These are phyloP conservation scores for Amanita inopinata DNA, from an alignment of 768 basidiomycete species.

Conservation along the genomic window DNA sequence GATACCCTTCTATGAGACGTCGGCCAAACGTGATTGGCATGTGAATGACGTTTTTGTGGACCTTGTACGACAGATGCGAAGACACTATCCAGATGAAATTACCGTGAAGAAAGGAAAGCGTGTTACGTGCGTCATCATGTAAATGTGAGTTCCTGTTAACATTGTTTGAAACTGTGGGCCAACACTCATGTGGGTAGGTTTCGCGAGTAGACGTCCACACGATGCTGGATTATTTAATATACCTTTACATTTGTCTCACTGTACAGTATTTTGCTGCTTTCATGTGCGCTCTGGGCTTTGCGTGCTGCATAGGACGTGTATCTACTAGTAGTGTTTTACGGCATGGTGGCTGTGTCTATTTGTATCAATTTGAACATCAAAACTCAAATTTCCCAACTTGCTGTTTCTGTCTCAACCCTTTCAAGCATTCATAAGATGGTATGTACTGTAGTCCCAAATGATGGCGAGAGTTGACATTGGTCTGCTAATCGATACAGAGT, in stretches of 20 bases:
- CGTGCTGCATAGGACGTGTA: background rate
- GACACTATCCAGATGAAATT: slow-evolving; percentile 44
- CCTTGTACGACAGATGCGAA: slow-evolving; percentile 65
- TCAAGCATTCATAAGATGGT: slow-evolving; percentile 9
- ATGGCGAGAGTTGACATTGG: too few species aligned
- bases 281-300: background rate
- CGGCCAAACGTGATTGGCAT: slow-evolving; percentile 81
- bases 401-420: slow-evolving; percentile 6
- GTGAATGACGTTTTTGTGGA: slow-evolving; percentile 72
- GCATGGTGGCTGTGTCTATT: slow-evolving; percentile 16
- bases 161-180: too few species aligned
- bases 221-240: background rate
- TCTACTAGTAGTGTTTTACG: background rate
- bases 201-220: slow-evolving; percentile 1
- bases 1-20: slow-evolving; percentile 78
- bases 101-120: slow-evolving; percentile 28
- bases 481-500: slow-evolving; percentile 31
- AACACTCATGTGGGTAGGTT: too few species aligned
- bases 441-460: background rate
- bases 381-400: slow-evolving; percentile 12
- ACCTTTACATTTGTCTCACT: slow-evolving; percentile 5
- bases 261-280: background rate
- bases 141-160: slow-evolving; percentile 9
- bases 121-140: slow-evolving; percentile 33
- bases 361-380: slow-evolving; percentile 13